phyloP scores from a whole-genome alignment of 2,329 filamentous ascomycete species.

The Aureobasidium lini region DNA sequence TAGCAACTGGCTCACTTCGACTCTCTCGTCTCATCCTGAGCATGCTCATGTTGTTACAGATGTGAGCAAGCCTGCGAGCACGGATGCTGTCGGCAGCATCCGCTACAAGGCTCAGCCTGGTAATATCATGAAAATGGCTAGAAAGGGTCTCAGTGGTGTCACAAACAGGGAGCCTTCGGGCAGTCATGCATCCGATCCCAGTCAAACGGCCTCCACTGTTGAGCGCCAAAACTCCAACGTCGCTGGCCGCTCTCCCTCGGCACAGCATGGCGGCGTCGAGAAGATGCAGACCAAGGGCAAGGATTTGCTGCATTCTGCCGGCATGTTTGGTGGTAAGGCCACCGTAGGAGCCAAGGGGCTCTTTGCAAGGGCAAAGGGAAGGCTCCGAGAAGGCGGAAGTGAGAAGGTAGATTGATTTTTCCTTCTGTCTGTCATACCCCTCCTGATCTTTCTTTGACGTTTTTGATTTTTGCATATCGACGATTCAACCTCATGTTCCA shows the following conservation, averaged over 20 bases:
- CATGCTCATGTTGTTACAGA: slow-evolving; percentile 33
- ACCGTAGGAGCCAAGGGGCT: slow-evolving; percentile 82
- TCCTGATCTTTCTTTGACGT: slow-evolving; percentile 7
- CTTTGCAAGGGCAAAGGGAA: slow-evolving; percentile 83
- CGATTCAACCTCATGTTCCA: neutral
- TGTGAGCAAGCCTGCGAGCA: slow-evolving; percentile 10
- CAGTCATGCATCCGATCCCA: neutral
- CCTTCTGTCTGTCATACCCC: slow-evolving; percentile 37
- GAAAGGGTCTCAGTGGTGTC: slow-evolving; percentile 15
- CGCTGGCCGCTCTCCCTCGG: neutral
- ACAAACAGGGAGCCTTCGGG: slow-evolving; percentile 8
- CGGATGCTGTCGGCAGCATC: slow-evolving; percentile 1
- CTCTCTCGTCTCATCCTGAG: slow-evolving; percentile 45
- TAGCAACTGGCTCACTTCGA: slow-evolving; percentile 49
- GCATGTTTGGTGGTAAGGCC: slow-evolving; percentile 59
- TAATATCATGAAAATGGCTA: slow-evolving; percentile 21
- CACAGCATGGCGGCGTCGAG: slow-evolving; percentile 18
- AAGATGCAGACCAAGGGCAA: slow-evolving; percentile 74
- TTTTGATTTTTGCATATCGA: neutral
- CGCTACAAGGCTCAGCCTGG: slow-evolving; percentile 21
- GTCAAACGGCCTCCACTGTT: neutral
- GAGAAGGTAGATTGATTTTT: slow-evolving; percentile 78
- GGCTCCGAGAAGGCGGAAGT: slow-evolving; percentile 56
- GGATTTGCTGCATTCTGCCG: slow-evolving; percentile 77
- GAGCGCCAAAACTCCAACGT: neutral